A percentile compares a stretch with the other conserved stretches of the same genome.
phyloP scores from a whole-genome alignment of 2,329 filamentous ascomycete species.

The Venturia nashicola region DNA sequence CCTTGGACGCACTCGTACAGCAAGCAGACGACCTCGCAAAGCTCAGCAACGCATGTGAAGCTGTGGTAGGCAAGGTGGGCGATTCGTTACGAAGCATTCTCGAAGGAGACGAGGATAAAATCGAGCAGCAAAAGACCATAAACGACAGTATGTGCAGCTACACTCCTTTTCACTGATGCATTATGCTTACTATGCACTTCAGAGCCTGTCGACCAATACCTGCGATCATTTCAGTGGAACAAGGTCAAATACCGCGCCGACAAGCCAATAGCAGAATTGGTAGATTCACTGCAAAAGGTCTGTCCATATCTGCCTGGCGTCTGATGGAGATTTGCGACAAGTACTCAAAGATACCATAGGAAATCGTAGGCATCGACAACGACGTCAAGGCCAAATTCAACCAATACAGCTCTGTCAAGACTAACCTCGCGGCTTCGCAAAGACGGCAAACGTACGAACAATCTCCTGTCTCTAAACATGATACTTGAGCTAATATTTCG shows the following conservation, averaged over 20 bases:
- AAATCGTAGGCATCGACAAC: conserved; percentile 83
- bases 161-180: not conserved
- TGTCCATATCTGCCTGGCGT: conserved; percentile 2
- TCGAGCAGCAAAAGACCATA: conserved; percentile 78
- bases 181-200: conserved; percentile 11
- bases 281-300: conserved; percentile 81
- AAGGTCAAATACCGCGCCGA: conserved; percentile 95
- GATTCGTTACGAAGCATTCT: conserved; percentile 76
- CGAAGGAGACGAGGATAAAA: conserved; percentile 71
- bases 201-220: conserved; percentile 95
- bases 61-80: conserved; percentile 75
- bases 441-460: conserved; percentile 67
- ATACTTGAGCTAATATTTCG: not conserved
- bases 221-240: conserved; percentile 87
- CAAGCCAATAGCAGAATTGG: conserved; percentile 75
- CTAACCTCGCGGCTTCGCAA: conserved; percentile 67
- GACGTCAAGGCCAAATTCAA: conserved; percentile 90
- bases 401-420: conserved; percentile 88
- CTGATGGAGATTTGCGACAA: not conserved
- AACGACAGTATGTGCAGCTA: conserved; percentile 62
- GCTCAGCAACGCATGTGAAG: conserved; percentile 67
- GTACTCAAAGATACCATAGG: conserved; percentile 35
- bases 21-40: conserved; percentile 92
- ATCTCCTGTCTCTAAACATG: conserved; percentile 8
- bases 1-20: conserved; percentile 85